Evolutionary conservation across 2,329 filamentous ascomycete genomes (phyloP).

Genomic region (Penicillium italicum): DNA sequence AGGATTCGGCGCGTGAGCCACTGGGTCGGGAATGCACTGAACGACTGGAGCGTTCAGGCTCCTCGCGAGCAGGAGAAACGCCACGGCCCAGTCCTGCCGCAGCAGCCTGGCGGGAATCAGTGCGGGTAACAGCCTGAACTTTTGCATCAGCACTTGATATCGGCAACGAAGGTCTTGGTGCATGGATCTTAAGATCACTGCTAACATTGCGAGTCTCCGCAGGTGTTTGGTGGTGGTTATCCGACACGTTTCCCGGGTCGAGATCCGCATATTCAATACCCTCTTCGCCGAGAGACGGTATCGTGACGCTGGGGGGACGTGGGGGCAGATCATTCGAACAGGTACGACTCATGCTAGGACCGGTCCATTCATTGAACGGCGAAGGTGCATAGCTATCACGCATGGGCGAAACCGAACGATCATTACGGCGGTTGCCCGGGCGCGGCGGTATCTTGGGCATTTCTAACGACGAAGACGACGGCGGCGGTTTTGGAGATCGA

Average conservation of each 20-base stretch:
- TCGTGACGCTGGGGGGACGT: slow-evolving; percentile 71
- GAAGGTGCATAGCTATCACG: slow-evolving; percentile 79
- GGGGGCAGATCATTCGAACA: slow-evolving; percentile 38
- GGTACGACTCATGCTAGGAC: slow-evolving; percentile 31
- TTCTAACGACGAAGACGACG: slow-evolving; percentile 38
- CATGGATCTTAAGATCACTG: slow-evolving; percentile 79
- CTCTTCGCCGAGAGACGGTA: slow-evolving; percentile 86
- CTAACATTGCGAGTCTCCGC: slow-evolving; percentile 74
- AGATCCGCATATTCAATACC: slow-evolving; percentile 79
- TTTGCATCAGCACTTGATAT: slow-evolving; percentile 76
- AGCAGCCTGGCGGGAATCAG: slow-evolving; percentile 82
- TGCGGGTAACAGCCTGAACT: slow-evolving; percentile 80
- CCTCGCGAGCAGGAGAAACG: slow-evolving; percentile 46
- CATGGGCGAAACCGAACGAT: slow-evolving; percentile 73
- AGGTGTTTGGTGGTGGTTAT: slow-evolving; percentile 49
- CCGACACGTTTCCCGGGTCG: slow-evolving; percentile 42
- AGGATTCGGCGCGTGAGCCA: slow-evolving; percentile 49
- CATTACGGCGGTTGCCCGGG: slow-evolving; percentile 60
- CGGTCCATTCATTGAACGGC: slow-evolving; percentile 70
- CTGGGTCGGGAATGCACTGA: slow-evolving; percentile 62
- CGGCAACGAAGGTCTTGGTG: slow-evolving; percentile 82
- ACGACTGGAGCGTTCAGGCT: slow-evolving; percentile 54
- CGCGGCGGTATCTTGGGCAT: slow-evolving; percentile 75
- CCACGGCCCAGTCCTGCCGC: slow-evolving; percentile 75
- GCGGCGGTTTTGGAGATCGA: slow-evolving; percentile 50